Evolutionary conservation across 2,329 filamentous ascomycete genomes (phyloP).

Genomic region (Elsinoe australis): DNA sequence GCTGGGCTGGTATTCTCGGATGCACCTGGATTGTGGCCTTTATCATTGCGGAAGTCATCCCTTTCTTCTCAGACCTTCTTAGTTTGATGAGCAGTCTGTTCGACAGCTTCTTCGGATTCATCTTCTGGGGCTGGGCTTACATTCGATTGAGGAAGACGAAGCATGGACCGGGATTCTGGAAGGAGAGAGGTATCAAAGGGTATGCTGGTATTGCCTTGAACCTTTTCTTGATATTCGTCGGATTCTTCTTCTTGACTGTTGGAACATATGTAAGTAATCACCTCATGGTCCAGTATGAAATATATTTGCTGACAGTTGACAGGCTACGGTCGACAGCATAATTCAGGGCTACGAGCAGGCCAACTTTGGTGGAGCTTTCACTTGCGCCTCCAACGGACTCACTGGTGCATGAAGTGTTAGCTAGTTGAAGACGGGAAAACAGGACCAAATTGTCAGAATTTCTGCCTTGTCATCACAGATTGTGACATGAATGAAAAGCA

Average conservation of each 20-base stretch:
- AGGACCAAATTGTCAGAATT: too few relatives aligned
- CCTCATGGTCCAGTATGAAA: not conserved
- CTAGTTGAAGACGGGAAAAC: too few relatives aligned
- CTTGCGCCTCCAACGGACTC: constrained; percentile 59
- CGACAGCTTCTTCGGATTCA: constrained; percentile 90
- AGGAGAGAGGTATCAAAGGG: constrained; percentile 46
- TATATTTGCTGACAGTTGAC: constrained; percentile 14
- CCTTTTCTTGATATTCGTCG: constrained; percentile 61
- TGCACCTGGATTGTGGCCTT: constrained; percentile 79
- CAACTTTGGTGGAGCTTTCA: constrained; percentile 63
- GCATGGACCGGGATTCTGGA: constrained; percentile 47
- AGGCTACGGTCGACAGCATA: constrained; percentile 58
- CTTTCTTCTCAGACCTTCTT: constrained; percentile 60
- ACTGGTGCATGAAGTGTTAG: constrained; percentile 8
- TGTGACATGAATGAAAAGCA: too few relatives aligned
- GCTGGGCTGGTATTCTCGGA: constrained; percentile 69
- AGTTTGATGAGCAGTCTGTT: constrained; percentile 78
- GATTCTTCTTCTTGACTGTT: constrained; percentile 70
- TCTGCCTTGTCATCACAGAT: too few relatives aligned
- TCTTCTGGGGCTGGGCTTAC: constrained; percentile 84
- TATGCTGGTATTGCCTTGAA: constrained; percentile 58
- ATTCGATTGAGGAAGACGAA: constrained; percentile 66
- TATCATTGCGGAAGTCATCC: constrained; percentile 75
- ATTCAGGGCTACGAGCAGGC: constrained; percentile 61
- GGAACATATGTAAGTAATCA: constrained; percentile 65